Evolutionary conservation across 2,329 filamentous ascomycete species (phyloP), one percentile per base, ranked within the genome.

Genomic region (Fusarium dlaminii): DNA sequence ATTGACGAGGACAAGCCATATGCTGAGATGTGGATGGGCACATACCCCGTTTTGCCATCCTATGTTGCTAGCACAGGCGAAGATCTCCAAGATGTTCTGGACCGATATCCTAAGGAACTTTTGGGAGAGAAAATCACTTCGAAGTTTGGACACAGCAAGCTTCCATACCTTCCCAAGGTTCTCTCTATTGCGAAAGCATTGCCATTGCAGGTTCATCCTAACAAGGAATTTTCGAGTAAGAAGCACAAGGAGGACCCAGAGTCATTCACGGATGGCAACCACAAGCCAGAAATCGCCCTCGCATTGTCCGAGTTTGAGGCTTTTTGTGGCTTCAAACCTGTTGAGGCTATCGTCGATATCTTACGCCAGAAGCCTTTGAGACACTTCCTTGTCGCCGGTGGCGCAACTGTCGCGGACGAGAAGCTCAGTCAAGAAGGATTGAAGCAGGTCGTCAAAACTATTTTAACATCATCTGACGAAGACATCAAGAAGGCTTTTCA

Each of bases 241-340:
- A 86, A 94, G 5, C 91, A 94, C 82, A 79, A 87, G 61, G 80
- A 89, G 72, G 86, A 94, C 61, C 92, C 92, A 0, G 81, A 89
- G 6, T 87, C 90, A 65, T 95, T 93, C 80, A 89, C 88, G 3
- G 92, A 95, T 73, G 83, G 88, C 6, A 95, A 95, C 80, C 92
- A 95, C 84, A 95, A 95, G 82, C 93, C 93, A 3, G 93, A 95
- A 79, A 95, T 95, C 60, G 92, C 93, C 2, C 84, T 95, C 3
- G 92, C 93, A 0, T 82, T 95, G 2, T 86, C 88, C 18, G 88
- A 90, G 29, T 95, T 95, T 76, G 92, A 95, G 80, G 90, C 92
- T 0, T 95, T 95, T 75, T 91, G 90, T 15, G 93, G 93, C 11
- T 95, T 91, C 84, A 94, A 93, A 78, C 90, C 91, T 0, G 83